Conservation (phyloP, 2,329 filamentous ascomycete genomes). For the Ophiostoma angusticollis region DNA sequence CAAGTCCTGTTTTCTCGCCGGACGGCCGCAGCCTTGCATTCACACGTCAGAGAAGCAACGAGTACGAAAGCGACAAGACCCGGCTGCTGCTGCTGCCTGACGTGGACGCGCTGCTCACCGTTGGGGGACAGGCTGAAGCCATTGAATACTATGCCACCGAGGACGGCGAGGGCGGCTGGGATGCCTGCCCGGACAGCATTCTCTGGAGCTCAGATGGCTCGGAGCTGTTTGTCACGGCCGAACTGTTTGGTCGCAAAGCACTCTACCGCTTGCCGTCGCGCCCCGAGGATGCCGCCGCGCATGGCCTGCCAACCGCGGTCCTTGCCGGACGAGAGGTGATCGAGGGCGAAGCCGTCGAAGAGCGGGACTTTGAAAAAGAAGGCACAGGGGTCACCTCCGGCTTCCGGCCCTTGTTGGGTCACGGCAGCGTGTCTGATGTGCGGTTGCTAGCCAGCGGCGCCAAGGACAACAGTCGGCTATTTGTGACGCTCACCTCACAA, state of each 20-base stretch:
- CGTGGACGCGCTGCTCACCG: conserved; percentile 35
- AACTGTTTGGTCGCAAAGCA: conserved; percentile 50
- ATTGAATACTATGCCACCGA: conserved; percentile 49
- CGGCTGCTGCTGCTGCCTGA: conserved; percentile 53
- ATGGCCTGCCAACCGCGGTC: conserved; percentile 34
- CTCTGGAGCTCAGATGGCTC: conserved; percentile 46
- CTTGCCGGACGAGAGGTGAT: conserved; percentile 21
- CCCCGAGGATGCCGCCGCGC: conserved; percentile 24
- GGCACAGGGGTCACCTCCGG: background rate
- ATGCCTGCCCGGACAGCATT: conserved; percentile 41
- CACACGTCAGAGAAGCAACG: conserved; percentile 59
- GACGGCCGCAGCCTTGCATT: conserved; percentile 62
- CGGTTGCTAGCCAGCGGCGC: conserved; percentile 31
- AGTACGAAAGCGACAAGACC: conserved; percentile 73
- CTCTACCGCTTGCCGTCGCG: conserved; percentile 50
- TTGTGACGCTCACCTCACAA: conserved; percentile 55
- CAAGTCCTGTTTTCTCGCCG: conserved; percentile 59
- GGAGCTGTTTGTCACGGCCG: conserved; percentile 59
- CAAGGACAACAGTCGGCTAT: conserved; percentile 30
- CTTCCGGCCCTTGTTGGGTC: conserved; percentile 12
- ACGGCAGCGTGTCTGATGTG: conserved; percentile 43
- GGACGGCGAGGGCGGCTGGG: conserved; percentile 52
- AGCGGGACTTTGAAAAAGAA: background rate
- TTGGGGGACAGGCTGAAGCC: conserved; percentile 28
- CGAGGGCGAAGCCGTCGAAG: background rate